phyloP scores from a whole-genome alignment of 148 eudicot genomes.

The Diospyros lotus region DNA sequence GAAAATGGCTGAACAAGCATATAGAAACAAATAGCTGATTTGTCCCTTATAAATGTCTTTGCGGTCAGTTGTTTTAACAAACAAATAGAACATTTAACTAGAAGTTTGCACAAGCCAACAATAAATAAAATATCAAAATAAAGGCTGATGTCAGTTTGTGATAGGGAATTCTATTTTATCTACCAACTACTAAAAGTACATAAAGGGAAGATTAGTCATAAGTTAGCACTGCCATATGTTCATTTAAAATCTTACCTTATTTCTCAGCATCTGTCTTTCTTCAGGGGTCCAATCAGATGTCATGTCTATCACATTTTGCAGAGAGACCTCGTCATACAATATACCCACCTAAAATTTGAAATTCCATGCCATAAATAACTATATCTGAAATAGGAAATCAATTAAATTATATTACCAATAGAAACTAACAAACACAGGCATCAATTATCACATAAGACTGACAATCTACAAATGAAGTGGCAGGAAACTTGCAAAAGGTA shows the following conservation, averaged over 20 bases:
- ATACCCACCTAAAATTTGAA: slow-evolving; percentile 75
- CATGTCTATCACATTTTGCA: slow-evolving; percentile 82
- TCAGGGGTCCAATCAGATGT: slow-evolving; percentile 81
- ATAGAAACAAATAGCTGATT: background rate
- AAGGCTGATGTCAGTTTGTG: background rate
- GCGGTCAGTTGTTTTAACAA: too few species aligned
- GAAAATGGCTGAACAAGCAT: too few species aligned
- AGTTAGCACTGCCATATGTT: background rate
- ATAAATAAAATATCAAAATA: too few species aligned
- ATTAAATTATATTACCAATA: background rate
- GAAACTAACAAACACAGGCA: slow-evolving; percentile 2
- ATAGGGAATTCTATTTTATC: background rate
- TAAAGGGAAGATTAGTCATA: background rate
- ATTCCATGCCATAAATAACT: background rate
- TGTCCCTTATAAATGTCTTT: background rate
- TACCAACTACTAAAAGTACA: background rate
- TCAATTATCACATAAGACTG: slow-evolving; percentile 3
- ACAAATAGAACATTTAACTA: background rate
- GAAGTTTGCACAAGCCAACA: background rate
- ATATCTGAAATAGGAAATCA: background rate
- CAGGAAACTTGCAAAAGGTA: background rate
- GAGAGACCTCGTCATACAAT: slow-evolving; percentile 78
- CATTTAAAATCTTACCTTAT: slow-evolving; percentile 47
- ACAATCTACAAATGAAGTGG: background rate
- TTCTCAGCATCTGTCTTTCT: slow-evolving; percentile 91